These are phyloP conservation scores for Beauveria bassiana DNA, from an alignment of 2,329 filamentous ascomycete genomes.

Conservation along the genomic window DNA sequence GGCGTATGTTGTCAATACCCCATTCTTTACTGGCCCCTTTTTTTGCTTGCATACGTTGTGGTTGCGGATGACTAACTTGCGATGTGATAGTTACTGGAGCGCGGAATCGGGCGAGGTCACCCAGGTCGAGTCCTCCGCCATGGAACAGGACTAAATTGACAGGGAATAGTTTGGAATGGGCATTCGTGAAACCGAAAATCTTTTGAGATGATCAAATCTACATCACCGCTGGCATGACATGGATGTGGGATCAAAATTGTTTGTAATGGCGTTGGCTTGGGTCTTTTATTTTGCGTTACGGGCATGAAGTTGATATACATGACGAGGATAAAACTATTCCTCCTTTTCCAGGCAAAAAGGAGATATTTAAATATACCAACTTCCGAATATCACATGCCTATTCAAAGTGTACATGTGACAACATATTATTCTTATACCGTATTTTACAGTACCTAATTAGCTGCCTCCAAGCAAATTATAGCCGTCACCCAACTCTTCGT, in stretches of 20 bases:
- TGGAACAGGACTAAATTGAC: conserved; percentile 21
- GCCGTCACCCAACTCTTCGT: neutral
- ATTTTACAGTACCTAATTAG: neutral
- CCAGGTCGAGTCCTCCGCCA: conserved; percentile 37
- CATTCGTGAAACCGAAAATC: neutral
- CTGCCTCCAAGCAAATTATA: neutral
- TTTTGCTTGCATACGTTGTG: neutral
- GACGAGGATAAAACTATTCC: neutral
- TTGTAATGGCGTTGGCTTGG: conserved; percentile 12
- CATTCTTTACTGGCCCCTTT: neutral
- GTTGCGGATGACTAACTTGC: conserved; percentile 12
- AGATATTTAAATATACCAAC: neutral
- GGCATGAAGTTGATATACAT: neutral
- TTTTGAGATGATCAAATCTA: neutral
- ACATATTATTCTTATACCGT: neutral
- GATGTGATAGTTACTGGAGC: conserved; percentile 49
- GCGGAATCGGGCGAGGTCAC: conserved; percentile 52
- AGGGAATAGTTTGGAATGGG: neutral
- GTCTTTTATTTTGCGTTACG: neutral
- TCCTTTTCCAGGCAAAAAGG: neutral
- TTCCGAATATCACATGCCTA: neutral
- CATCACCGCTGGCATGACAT: conserved; percentile 8
- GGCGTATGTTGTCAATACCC: conserved; percentile 46
- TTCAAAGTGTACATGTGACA: neutral
- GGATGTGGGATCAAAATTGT: conserved; percentile 6